Evolutionary conservation across 495 filamentous ascomycete genomes (phyloP).

Genomic region (Aspergillus olivimuriae): DNA sequence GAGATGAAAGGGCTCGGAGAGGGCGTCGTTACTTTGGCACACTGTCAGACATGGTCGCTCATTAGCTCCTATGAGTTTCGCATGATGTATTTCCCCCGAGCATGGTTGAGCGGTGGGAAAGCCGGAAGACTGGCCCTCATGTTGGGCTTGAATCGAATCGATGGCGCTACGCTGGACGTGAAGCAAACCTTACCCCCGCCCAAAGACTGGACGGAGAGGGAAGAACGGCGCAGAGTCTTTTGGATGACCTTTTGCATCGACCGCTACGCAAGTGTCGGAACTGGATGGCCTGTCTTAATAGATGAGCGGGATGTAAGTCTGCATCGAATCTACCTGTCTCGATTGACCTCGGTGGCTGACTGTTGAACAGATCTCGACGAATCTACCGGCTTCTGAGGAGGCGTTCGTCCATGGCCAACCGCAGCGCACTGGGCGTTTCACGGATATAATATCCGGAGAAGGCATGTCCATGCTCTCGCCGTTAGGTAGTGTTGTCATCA

Average conservation of each 20-base stretch:
- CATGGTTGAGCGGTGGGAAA: conserved; percentile 87
- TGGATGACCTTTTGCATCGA: conserved; percentile 91
- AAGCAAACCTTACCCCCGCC: conserved; percentile 84
- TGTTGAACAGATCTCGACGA: conserved; percentile 61
- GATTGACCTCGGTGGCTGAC: no score
- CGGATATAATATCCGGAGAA: conserved; percentile 64
- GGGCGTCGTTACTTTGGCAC: conserved; percentile 69
- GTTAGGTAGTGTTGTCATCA: conserved; percentile 74
- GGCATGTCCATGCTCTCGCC: conserved; percentile 67
- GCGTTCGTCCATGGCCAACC: conserved; percentile 77
- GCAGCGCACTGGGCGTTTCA: conserved; percentile 59
- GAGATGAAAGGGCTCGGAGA: conserved; percentile 94
- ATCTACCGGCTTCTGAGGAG: conserved; percentile 78
- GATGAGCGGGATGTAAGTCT: conserved; percentile 80
- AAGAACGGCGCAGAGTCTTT: conserved; percentile 87
- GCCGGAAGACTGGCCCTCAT: conserved; percentile 73
- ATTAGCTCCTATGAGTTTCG: conserved; percentile 87
- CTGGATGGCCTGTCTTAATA: conserved; percentile 92
- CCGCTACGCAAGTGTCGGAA: conserved; percentile 92
- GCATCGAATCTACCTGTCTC: no score
- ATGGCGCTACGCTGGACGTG: conserved; percentile 80
- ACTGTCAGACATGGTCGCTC: conserved; percentile 77
- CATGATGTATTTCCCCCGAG: conserved; percentile 95
- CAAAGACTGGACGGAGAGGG: conserved; percentile 86
- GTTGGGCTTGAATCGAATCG: conserved; percentile 88